These are phyloP conservation scores for Fusarium graminum DNA, from an alignment of 2,329 filamentous ascomycete species.

Conservation along the genomic window DNA sequence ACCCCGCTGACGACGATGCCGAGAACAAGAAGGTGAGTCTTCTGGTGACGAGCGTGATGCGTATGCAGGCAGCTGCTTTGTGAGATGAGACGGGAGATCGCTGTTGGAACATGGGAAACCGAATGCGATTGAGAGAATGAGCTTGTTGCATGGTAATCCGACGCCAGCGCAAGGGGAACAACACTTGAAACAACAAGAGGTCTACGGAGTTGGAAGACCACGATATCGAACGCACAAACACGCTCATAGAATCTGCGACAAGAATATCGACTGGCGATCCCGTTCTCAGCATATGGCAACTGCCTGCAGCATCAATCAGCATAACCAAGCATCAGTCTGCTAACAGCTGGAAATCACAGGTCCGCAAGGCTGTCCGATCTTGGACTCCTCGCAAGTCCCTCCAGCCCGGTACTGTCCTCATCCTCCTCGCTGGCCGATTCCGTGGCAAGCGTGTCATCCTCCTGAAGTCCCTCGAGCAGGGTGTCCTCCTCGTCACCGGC, in stretches of 20 bases:
- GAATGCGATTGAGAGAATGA: constrained; percentile 16
- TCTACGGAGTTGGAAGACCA: constrained; percentile 33
- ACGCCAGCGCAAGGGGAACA: constrained; percentile 26
- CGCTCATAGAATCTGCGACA: constrained; percentile 21
- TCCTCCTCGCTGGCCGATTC: constrained; percentile 99
- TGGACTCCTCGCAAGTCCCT: constrained; percentile 90
- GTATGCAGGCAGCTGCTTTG: constrained; percentile 33
- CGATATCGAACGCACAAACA: constrained; percentile 35
- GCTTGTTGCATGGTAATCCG: constrained; percentile 22
- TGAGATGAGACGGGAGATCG: constrained; percentile 8
- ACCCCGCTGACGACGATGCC: constrained; percentile 92
- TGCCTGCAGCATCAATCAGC: constrained; percentile 18
- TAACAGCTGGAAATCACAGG: constrained; percentile 67
- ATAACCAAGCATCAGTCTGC: constrained; percentile 36
- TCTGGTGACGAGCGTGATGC: constrained; percentile 45
- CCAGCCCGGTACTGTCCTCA: constrained; percentile 94
- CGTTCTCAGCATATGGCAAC: constrained; percentile 7
- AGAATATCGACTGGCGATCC: constrained; percentile 37
- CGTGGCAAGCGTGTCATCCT: constrained; percentile 99
- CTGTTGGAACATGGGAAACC: constrained; percentile 25
- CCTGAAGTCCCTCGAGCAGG: constrained; percentile 97
- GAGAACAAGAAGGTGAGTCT: constrained; percentile 93
- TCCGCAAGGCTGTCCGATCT: constrained; percentile 92
- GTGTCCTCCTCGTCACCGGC: constrained; percentile 98
- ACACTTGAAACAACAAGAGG: constrained; percentile 15